Percentiles rank a stretch among this genome's conserved stretches.
Conservation (phyloP, 257 asterid species). For the Ligustrum vulgare region DNA sequence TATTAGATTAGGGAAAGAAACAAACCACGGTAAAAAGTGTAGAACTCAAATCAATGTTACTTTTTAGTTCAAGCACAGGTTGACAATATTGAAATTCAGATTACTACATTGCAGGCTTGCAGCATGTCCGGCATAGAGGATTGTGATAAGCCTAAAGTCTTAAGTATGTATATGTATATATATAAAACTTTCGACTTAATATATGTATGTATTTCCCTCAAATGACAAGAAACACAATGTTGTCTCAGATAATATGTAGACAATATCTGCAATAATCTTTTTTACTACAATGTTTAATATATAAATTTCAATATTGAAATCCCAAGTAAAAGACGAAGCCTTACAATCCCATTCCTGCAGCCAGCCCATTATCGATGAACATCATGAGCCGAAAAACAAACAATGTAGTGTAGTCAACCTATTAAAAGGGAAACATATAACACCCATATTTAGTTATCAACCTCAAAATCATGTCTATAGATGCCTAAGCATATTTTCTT, state of each 20-base stretch:
- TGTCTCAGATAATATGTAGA: too few species aligned
- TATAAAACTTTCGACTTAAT: too few species aligned
- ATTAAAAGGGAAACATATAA: constrained; percentile 21
- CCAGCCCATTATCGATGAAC: constrained; percentile 89
- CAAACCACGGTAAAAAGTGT: background rate
- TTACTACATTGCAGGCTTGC: too few species aligned
- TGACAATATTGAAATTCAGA: background rate
- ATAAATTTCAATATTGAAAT: too few species aligned
- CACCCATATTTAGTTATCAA: constrained; percentile 1
- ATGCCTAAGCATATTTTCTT: background rate
- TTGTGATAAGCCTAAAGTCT: too few species aligned
- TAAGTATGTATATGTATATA: too few species aligned
- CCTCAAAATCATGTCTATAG: constrained; percentile 20
- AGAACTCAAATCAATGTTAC: background rate
- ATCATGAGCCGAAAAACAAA: constrained; percentile 87
- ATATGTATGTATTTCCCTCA: too few species aligned
- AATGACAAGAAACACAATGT: too few species aligned
- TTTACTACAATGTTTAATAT: too few species aligned
- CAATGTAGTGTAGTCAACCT: constrained; percentile 86
- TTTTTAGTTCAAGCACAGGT: background rate
- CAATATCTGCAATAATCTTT: too few species aligned
- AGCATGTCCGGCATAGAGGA: too few species aligned
- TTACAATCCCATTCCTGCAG: constrained; percentile 99
- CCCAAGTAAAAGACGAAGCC: constrained; percentile 24
- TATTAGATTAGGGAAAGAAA: constrained; percentile 3